Percentiles rank a stretch among this genome's conserved stretches.
phyloP scores from a whole-genome alignment of 148 eudicot species.

The Rhododendron molle region DNA sequence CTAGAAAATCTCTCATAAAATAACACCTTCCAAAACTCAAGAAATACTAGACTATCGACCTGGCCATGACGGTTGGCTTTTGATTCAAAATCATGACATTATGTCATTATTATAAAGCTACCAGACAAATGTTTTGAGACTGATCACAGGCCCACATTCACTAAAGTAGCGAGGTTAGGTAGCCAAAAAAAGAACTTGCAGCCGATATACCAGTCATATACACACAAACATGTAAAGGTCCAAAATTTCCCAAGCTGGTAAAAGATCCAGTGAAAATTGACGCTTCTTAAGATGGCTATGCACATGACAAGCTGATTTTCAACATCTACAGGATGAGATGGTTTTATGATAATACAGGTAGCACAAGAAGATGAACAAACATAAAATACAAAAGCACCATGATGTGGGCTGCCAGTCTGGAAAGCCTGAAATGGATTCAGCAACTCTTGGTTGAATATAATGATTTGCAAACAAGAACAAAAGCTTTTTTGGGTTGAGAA shows the following conservation, averaged over 20 bases:
- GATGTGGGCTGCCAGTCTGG: not conserved
- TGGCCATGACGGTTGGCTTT: not conserved
- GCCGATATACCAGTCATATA: not conserved
- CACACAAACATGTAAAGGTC: not conserved
- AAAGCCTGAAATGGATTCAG: not conserved
- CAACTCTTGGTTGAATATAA: not conserved
- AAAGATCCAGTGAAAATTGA: not conserved
- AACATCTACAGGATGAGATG: not conserved
- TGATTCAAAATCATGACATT: not conserved
- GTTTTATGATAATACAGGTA: not conserved
- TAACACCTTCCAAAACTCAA: not conserved
- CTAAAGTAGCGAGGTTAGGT: not conserved
- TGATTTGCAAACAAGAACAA: constrained; percentile 1
- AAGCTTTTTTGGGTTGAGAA: not conserved
- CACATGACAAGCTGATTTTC: not conserved
- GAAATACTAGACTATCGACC: not conserved
- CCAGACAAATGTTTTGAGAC: not conserved
- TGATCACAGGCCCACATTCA: not conserved
- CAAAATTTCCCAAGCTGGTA: not conserved
- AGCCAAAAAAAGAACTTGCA: not conserved
- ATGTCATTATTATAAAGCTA: not conserved
- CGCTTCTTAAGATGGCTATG: not conserved
- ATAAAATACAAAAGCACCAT: not conserved
- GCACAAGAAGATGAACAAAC: not conserved
- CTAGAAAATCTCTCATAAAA: not conserved